Evolutionary conservation across 176 grass and related monocot genomes (phyloP).

Genomic region (Bolboschoenus planiculmis): DNA sequence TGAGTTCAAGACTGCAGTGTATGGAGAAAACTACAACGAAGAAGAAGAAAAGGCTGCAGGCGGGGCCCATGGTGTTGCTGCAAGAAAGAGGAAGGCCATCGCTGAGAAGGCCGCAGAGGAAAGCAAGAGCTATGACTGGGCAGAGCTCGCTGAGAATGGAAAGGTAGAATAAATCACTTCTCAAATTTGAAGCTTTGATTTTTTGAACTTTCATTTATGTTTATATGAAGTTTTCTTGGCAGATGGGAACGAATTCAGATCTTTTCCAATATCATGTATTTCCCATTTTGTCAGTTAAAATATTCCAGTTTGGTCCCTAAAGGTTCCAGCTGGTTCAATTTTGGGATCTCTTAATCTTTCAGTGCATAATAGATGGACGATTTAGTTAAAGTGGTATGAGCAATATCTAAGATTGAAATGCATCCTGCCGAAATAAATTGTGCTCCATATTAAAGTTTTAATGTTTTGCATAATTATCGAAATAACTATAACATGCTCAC

Average conservation of each 20-base stretch:
- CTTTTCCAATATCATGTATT: neutral
- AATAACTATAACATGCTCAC: neutral
- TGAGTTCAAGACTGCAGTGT: constrained; percentile 69
- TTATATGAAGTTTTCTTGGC: neutral
- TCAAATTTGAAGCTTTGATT: neutral
- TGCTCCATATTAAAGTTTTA: neutral
- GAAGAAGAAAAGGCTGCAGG: constrained; percentile 44
- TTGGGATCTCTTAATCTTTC: neutral
- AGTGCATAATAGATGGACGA: neutral
- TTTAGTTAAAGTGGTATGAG: neutral
- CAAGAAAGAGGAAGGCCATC: constrained; percentile 69
- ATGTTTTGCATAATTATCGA: neutral
- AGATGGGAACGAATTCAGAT: neutral
- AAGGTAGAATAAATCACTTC: constrained; percentile 35
- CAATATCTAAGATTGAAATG: neutral
- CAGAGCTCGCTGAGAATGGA: constrained; percentile 72
- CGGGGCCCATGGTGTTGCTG: constrained; percentile 35
- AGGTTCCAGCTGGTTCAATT: neutral
- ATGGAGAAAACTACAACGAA: constrained; percentile 85
- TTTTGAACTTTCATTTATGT: neutral
- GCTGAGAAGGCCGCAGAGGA: constrained; percentile 45
- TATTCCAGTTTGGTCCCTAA: neutral
- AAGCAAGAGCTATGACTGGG: constrained; percentile 62
- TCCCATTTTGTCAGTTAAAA: neutral
- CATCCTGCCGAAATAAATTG: neutral